Base-by-base conservation (phyloP, 352 stramenopile genomes). In the Pythium vanterpoolii region DNA sequence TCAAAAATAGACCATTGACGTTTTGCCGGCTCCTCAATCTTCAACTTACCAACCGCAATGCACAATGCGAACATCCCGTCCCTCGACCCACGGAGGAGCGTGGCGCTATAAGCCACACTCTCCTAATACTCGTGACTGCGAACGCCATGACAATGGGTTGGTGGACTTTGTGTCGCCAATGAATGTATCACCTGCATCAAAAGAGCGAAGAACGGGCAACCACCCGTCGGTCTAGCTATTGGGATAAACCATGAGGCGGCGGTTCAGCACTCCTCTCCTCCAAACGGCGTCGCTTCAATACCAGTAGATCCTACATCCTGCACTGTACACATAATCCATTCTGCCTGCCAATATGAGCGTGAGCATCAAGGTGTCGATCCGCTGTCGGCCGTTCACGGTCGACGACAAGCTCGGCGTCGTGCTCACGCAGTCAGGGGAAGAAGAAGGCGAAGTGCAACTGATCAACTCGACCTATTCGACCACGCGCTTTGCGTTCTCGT, bases 391-490 rank as follows among this genome's bases (percentile, higher is more conserved):
- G 44, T 96, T 96, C 69, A 96, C 87, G 40, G 85, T 86, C 56
- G 86, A 97, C 66, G 89, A 96, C 72, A 86, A 90, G 59, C 83
- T 98, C 39, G 92, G 93, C 13, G 93, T 98, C 16, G 81, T 97
- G 59, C 76, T 98, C 67, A 85, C 79, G 34, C 90, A 98, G 64
- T 93, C 81, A 56, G 74, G 75, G 33, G 89, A 97, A n/a, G 91
- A 98, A 56, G 86, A 96, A 60, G 92, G 92, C 46, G 93, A 98
- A 57, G 87, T 97, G 60, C 84, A 97, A 62, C 76, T 97, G 24
- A 90, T 96, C 63, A 97, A 97, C 66, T 96, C 84, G 48, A 90
- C 85, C 44, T 98, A 98, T 68, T 96, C 87, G 30, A 98, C 89
- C 28, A 98, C 80, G 30, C 79, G 92, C 28, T 98, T 98, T 43